phyloP scores from a whole-genome alignment of 805 yeast genomes.

The Cyberlindnera lachancei region DNA sequence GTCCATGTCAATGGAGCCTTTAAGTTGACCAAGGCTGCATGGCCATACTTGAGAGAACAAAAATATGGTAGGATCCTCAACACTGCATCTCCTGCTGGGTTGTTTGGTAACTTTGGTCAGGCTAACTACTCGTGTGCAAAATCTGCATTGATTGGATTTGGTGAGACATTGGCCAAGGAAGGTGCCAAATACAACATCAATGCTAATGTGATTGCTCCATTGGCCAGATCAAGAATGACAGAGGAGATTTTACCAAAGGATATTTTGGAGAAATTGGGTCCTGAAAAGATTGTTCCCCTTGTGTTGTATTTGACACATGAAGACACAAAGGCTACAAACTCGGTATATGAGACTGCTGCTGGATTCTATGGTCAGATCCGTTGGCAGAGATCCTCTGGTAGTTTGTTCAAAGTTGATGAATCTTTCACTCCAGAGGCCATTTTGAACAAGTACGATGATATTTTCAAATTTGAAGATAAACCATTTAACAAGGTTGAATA shows the following conservation, averaged over 20 bases:
- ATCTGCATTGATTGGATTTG: slow-evolving; percentile 80
- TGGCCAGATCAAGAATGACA: slow-evolving; percentile 95
- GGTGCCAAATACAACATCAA: slow-evolving; percentile 78
- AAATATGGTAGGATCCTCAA: slow-evolving; percentile 82
- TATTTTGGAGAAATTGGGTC: slow-evolving; percentile 68
- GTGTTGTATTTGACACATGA: slow-evolving; percentile 77
- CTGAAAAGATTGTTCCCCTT: slow-evolving; percentile 88
- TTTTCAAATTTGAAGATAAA: slow-evolving; percentile 55
- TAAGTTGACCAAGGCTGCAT: slow-evolving; percentile 79
- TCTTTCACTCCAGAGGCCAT: slow-evolving; percentile 82
- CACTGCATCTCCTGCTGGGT: slow-evolving; percentile 97
- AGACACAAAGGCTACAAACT: slow-evolving; percentile 52
- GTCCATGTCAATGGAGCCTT: slow-evolving; percentile 91
- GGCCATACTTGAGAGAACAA: slow-evolving; percentile 84
- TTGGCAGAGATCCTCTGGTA: slow-evolving; percentile 92
- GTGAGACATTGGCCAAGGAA: slow-evolving; percentile 93
- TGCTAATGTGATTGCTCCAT: slow-evolving; percentile 86
- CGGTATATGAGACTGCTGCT: slow-evolving; percentile 89
- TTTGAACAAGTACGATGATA: slow-evolving; percentile 53
- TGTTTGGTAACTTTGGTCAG: slow-evolving; percentile 96
- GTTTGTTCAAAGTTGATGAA: slow-evolving; percentile 68
- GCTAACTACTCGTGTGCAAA: slow-evolving; percentile 94
- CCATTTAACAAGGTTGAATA: slow-evolving; percentile 49
- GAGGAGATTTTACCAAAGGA: slow-evolving; percentile 84
- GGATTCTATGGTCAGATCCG: slow-evolving; percentile 88